Evolutionary conservation across 2,329 filamentous ascomycete genomes (phyloP).

Genomic region (Neofusicoccum ribis): DNA sequence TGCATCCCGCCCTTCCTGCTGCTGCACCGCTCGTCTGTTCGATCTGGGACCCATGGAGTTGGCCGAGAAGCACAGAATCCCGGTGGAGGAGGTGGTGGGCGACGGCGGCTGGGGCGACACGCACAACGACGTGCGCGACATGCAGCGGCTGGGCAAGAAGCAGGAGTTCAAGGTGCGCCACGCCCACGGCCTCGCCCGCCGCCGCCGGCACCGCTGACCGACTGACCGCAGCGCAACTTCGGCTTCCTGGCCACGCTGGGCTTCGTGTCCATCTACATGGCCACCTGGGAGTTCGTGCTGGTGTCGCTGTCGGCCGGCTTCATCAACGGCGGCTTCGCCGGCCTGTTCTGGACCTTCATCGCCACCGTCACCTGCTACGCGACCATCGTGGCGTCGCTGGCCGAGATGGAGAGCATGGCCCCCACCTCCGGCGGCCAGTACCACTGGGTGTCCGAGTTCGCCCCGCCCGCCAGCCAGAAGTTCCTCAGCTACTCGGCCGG

Average conservation of each 20-base stretch:
- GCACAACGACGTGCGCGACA: slow-evolving; percentile 33
- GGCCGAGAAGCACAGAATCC: background rate
- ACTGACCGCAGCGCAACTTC: slow-evolving; percentile 45
- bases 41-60: background rate
- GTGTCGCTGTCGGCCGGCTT: slow-evolving; percentile 29
- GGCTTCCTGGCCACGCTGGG: slow-evolving; percentile 53
- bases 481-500: slow-evolving; percentile 24
- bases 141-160: slow-evolving; percentile 52
- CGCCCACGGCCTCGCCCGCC: no score
- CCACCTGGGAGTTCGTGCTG: slow-evolving; percentile 56
- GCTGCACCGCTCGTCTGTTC: background rate
- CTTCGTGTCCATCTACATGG: slow-evolving; percentile 55
- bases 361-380: slow-evolving; percentile 19
- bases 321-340: slow-evolving; percentile 22
- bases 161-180: slow-evolving; percentile 48
- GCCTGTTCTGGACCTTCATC: slow-evolving; percentile 24
- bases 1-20: no score
- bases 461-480: slow-evolving; percentile 21
- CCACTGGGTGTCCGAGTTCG: slow-evolving; percentile 23
- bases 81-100: slow-evolving; percentile 3
- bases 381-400: slow-evolving; percentile 22
- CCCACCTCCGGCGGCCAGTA: slow-evolving; percentile 21
- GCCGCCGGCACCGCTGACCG: background rate
- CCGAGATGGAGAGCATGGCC: slow-evolving; percentile 23
- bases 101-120: slow-evolving; percentile 20